Evolutionary conservation across 1,284 basidiomycete genomes (phyloP), one percentile per base, ranked within the genome.

Genomic region (Rhodotorula sp.): DNA sequence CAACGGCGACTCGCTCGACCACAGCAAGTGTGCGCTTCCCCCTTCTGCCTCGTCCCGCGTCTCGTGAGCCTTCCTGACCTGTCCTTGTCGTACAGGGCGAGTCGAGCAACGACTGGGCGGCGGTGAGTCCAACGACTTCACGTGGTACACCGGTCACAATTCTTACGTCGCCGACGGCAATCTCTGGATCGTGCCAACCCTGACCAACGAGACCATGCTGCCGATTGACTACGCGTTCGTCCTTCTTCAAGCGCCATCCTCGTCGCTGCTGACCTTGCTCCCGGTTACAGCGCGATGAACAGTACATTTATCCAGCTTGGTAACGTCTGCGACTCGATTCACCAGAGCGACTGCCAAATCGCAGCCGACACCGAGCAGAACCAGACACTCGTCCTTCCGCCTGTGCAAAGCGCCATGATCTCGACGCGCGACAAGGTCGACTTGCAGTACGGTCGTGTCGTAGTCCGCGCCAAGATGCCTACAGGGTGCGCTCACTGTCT

Each of bases 141-240:
- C 60, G 44, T 66, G 65, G 65, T 71, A 64, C 49, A 65, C 70
- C 3, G 55, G 56, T 14, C 70, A 71, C 66, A 71, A 71, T 62
- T 49, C 42, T 46, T 71, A 71, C n/a, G 70, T 71, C n/a, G 70
- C 70, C 14, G 70, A 71, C 48, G 70, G 70, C 45, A 67, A 64
- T 44, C 58, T 71, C 14, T 71, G 55, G 27, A 50, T 71, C 21
- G 62, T 71, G 3, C 70, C 70, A 5, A 61, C 66, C 2, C 52
- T 56, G 50, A 71, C 70, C 17, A 71, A 67, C 66, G 70, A 71
- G 23, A 67, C 70, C 23, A 55, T 71, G 58, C 58, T 71, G 3
- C 48, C 56, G 10, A 46, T 58, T 7, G 70, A 71, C 27, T 71
- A 71, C 34, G 70, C 68, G 68, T 65, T 17, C 58, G 68, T 34